Evolutionary conservation across 164 flowering plant genomes (phyloP).

Genomic region (Tinospora cordifolia): DNA sequence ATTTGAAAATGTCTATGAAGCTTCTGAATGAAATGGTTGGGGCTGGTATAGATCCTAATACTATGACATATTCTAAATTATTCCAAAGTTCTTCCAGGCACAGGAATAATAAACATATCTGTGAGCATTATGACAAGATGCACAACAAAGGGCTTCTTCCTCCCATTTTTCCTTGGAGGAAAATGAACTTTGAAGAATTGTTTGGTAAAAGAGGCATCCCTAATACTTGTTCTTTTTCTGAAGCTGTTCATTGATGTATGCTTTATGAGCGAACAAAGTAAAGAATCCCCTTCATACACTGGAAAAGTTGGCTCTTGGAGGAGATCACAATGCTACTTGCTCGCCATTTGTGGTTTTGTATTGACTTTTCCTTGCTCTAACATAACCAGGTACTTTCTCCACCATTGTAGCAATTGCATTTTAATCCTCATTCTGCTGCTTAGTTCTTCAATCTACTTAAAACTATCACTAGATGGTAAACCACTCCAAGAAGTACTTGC

Average conservation of each 20-base stretch:
- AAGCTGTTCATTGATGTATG: slow-evolving; percentile 23
- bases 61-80: slow-evolving; percentile 18
- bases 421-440: not conserved
- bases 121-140: slow-evolving; percentile 20
- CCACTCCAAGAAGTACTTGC: not conserved
- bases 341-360: not conserved
- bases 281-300: not conserved
- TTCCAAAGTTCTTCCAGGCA: slow-evolving; percentile 24
- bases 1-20: slow-evolving; percentile 26
- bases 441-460: not conserved
- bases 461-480: not conserved
- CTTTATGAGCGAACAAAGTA: not conserved
- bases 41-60: slow-evolving; percentile 20
- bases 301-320: not conserved
- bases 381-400: not conserved
- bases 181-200: slow-evolving; percentile 7
- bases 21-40: slow-evolving; percentile 40
- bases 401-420: not conserved
- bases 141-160: slow-evolving; percentile 15
- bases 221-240: slow-evolving; percentile 14
- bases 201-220: slow-evolving; percentile 5
- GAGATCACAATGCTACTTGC: not conserved
- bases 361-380: not conserved
- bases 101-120: slow-evolving; percentile 18
- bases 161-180: slow-evolving; percentile 5